phyloP scores from a whole-genome alignment of 2,329 filamentous ascomycete genomes.

The Colletotrichum melonis region DNA sequence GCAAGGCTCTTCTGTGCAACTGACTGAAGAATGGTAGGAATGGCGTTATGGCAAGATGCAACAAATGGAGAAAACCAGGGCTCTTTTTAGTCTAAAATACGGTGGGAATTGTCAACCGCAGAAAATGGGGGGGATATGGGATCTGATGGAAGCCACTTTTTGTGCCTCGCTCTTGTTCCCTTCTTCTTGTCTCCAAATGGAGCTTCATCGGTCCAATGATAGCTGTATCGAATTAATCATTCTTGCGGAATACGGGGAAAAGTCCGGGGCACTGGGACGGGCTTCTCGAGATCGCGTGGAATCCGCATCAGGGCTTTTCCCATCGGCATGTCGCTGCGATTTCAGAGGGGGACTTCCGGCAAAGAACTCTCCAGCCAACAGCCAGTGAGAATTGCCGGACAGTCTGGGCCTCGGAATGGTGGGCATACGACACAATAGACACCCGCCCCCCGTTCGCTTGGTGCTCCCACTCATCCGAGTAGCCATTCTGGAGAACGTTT shows the following conservation, averaged over 20 bases:
- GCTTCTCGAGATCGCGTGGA: slow-evolving; percentile 1
- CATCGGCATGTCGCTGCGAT: slow-evolving; percentile 12
- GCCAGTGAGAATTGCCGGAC: slow-evolving; percentile 25
- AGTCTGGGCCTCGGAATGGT: slow-evolving; percentile 11
- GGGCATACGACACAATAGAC: slow-evolving; percentile 5
- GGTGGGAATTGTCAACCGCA: not conserved
- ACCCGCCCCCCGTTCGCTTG: not conserved
- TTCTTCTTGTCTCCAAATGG: not conserved
- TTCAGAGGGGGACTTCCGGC: slow-evolving; percentile 16
- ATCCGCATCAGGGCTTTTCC: slow-evolving; percentile 19
- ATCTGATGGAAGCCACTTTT: slow-evolving; percentile 22
- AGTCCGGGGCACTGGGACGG: slow-evolving; percentile 23
- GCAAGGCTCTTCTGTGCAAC: not conserved
- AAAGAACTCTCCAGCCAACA: slow-evolving; percentile 33
- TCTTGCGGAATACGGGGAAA: slow-evolving; percentile 33
- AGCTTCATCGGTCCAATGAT: slow-evolving; percentile 4
- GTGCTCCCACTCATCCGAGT: slow-evolving; percentile 3
- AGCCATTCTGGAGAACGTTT: slow-evolving; percentile 29
- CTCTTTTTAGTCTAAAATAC: not conserved
- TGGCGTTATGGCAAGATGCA: not conserved
- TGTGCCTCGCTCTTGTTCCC: slow-evolving; percentile 10
- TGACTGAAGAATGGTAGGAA: not conserved
- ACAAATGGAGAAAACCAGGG: not conserved
- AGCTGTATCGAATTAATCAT: slow-evolving; percentile 12
- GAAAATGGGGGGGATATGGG: slow-evolving; percentile 10